Base-by-base conservation (phyloP, 2,329 filamentous ascomycete genomes). In the Dendrostoma leiphaemia region DNA sequence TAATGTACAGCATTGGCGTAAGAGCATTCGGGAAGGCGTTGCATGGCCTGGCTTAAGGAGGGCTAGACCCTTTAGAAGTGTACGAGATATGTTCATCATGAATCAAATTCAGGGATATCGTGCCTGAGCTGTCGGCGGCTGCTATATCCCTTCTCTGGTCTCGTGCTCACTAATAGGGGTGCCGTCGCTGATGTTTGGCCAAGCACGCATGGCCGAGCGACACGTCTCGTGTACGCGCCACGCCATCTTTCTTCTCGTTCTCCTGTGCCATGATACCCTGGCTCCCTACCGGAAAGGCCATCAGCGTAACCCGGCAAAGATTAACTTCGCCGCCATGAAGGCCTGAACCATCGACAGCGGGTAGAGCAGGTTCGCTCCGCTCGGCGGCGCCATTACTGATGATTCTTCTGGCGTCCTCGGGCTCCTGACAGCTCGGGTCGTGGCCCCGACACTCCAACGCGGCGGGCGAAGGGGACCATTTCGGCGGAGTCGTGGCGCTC, bases 1-100 rank as follows among this genome's bases (percentile, higher is more conserved):
- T 97, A 72, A 78, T 59, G 34, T 38, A 35, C 47, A 40, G 23
- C 41, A 52, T 45, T 38, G 38, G 41, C 48, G 35, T 35, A 26
- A 6, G 15, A 19, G 29, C 29, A 24, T 21, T 50, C 29, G 23
- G 23, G 19, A 15, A n/a, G 29, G 44, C 26, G 21, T 58, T 58
- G 28, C 37, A 37, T 24, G 24, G 15, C 17, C 34, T 10, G 23
- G 45, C 37, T 19, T 24, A 35, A 13, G 15, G 8, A 23, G 3
- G 15, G 38, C 29, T 48, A 17, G 41, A 43, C 35, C 37, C 38
- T 41, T 55, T 49, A 45, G 31, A 35, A n/a, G 31, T 47, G 47
- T 29, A 53, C 43, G 46, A 57, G 40, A 49, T 29, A 37, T 32
- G 53, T 41, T 47, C 35, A 28, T 46, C 17, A 51, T 17, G 47